Base-by-base conservation (phyloP, 106 monocot genomes). In the Acanthochlamys bracteata region DNA sequence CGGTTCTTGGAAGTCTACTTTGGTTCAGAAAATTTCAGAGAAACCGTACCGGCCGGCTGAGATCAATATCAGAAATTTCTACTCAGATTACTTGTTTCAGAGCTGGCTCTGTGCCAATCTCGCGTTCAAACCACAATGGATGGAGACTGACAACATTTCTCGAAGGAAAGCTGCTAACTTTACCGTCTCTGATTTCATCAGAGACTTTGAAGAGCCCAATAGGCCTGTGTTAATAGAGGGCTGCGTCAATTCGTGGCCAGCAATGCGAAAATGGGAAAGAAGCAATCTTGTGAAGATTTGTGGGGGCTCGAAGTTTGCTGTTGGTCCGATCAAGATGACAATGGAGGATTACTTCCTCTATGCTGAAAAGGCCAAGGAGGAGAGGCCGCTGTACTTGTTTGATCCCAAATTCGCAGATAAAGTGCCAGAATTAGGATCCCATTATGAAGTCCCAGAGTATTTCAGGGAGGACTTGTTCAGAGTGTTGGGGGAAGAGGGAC, bases 41-140 rank as follows among this genome's bases (percentile, higher is more conserved):
- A 40, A 6, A 10, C 40, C 39, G 26, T 0, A 57, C 17, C 20
- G 13, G 0, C 25, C 71, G 17, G 57, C 69, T 20, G 58, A 27
- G 13, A 22, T 88, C 7, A 13, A 46, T 19, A 76, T 98, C 55
- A 64, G 68, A 6, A 69, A 73, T 52, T 98, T 98, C 74, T 98
- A 85, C 56, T 98, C 98, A 17, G 98, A 98, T 39, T 92, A 98
- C 65, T 83, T 98, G 55, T 98, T 98, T 77, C 98, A 98, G 85
- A 92, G 92, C 81, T 98, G 88, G 88, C 83, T 98, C 41, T 98
- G 92, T 62, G 98, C 98, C 56, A 98, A 78, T 43, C 68, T 88
- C 20, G 92, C 92, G 70, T 88, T 98, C 83, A 88, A 86, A 79
- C 76, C 74, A 0, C 83, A 91, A 46, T 98, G 98, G 98, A 81